Evolutionary conservation across 352 stramenopile species (phyloP).

Genomic region (Phytophthora pini): DNA sequence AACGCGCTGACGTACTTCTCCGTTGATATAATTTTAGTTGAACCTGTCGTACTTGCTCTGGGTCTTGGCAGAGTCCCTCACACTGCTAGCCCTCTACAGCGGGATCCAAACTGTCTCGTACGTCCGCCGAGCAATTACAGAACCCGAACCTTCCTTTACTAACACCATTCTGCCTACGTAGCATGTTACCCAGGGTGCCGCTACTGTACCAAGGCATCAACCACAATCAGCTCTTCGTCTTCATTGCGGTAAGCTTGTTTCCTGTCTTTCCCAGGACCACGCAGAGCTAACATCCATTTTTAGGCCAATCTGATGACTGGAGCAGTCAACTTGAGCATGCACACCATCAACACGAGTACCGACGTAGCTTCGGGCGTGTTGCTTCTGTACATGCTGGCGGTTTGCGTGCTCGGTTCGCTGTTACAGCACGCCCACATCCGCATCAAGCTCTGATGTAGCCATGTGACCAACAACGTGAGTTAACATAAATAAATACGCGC

Average conservation of each 20-base stretch:
- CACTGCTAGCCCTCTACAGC: constrained; percentile 64
- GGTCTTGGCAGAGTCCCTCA: constrained; percentile 70
- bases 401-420: constrained; percentile 61
- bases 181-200: constrained; percentile 68
- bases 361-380: constrained; percentile 53
- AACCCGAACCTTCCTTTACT: not conserved
- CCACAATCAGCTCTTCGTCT: constrained; percentile 87
- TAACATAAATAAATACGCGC: constrained; percentile 32
- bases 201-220: constrained; percentile 78
- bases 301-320: constrained; percentile 85
- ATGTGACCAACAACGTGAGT: constrained; percentile 22
- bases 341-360: constrained; percentile 72
- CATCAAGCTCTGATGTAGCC: constrained; percentile 70
- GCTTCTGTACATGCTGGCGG: constrained; percentile 65
- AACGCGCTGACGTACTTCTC: not conserved
- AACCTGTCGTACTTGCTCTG: constrained; percentile 86
- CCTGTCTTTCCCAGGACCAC: not conserved
- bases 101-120: constrained; percentile 72
- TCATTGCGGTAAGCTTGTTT: constrained; percentile 62
- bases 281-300: constrained; percentile 4
- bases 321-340: constrained; percentile 80
- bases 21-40: constrained; percentile 38
- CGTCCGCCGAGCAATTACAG: not conserved
- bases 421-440: constrained; percentile 62
- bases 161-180: constrained; percentile 17